phyloP scores from a whole-genome alignment of 306 rosid species.

The Sesbania bispinosa region DNA sequence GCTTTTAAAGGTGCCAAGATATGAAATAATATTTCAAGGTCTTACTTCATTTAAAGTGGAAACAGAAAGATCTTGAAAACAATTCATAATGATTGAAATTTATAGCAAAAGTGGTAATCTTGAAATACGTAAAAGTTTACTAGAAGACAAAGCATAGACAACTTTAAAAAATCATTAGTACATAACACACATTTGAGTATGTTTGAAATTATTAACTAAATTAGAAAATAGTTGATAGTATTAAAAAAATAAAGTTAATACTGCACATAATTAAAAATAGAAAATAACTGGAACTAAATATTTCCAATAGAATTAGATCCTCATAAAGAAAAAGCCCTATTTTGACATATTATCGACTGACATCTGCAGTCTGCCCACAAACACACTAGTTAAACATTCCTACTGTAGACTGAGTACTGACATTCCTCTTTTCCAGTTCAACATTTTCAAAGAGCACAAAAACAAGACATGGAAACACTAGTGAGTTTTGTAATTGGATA shows the following conservation, averaged over 20 bases:
- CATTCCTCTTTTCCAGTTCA: constrained; percentile 15
- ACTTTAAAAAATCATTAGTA: not conserved
- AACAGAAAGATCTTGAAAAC: not conserved
- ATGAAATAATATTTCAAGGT: not conserved
- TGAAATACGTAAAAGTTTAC: constrained; percentile 8
- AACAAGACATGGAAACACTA: constrained; percentile 12
- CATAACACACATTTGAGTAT: not conserved
- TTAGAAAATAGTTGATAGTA: not conserved
- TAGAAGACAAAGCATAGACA: not conserved
- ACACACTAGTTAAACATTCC: constrained; percentile 3
- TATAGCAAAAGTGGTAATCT: not conserved
- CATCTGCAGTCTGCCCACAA: not conserved
- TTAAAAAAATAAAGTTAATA: not conserved
- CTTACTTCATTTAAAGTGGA: not conserved
- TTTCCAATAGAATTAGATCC: not conserved
- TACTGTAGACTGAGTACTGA: not conserved
- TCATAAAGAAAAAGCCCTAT: not conserved
- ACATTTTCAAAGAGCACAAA: constrained; percentile 15
- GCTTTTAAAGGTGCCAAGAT: not conserved
- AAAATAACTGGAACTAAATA: not conserved
- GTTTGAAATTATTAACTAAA: not conserved
- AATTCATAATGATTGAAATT: not conserved
- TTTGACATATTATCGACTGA: not conserved
- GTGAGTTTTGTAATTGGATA: constrained; percentile 1
- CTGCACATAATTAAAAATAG: not conserved